Percentiles rank a stretch among this genome's conserved stretches.
Conservation (phyloP, 2,329 filamentous ascomycete species). For the Penicillium sp. region DNA sequence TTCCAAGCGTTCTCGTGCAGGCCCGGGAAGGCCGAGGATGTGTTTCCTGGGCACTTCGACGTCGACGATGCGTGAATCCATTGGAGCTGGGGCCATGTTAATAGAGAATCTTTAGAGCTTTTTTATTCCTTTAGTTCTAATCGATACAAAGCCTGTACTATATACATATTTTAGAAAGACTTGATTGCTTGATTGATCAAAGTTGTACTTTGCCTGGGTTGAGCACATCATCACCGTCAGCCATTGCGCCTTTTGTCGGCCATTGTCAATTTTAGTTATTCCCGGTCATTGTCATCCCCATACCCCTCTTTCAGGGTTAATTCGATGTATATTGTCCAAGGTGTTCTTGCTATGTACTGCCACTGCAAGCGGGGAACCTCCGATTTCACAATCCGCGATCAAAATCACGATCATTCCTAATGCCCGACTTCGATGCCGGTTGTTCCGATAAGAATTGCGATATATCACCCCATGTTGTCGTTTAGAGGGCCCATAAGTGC, state of each 20-base stretch:
- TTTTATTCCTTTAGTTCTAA: neutral
- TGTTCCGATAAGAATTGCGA: slow-evolving; percentile 12
- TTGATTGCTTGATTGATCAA: neutral
- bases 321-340: neutral
- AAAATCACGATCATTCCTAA: slow-evolving; percentile 19
- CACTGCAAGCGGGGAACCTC: slow-evolving; percentile 1
- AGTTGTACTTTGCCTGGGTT: neutral
- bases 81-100: slow-evolving; percentile 55
- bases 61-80: slow-evolving; percentile 62
- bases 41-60: slow-evolving; percentile 62
- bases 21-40: slow-evolving; percentile 58
- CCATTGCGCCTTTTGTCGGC: slow-evolving; percentile 28
- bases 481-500: slow-evolving; percentile 2
- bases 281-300: neutral
- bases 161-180: neutral
- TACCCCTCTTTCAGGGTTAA: slow-evolving; percentile 8
- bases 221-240: slow-evolving; percentile 31
- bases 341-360: neutral
- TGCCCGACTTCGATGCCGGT: neutral
- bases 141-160: neutral
- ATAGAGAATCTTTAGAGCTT: neutral
- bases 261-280: neutral
- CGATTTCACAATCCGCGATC: slow-evolving; percentile 24
- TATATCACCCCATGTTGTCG: slow-evolving; percentile 3
- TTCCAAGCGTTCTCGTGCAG: slow-evolving; percentile 57